Evolutionary conservation across 495 filamentous ascomycete species (phyloP), one percentile per base, ranked within the genome.

Genomic region (Neurospora sp.): DNA sequence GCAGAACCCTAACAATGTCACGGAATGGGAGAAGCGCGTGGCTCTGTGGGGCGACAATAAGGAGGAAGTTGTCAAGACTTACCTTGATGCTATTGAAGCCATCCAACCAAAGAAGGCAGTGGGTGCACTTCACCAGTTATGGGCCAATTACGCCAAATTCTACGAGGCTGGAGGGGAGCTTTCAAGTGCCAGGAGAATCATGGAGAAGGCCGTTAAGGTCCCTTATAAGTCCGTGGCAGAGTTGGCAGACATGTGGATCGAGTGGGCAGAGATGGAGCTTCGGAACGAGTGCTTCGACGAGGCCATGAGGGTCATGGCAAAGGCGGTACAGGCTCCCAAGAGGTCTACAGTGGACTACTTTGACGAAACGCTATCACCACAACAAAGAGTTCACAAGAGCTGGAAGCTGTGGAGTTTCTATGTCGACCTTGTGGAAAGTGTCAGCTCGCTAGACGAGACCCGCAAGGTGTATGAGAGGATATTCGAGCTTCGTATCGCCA

Each of bases 401-500:
- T 99, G 96, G 96, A 99, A 98, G 81, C 83, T 99, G 16, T 99
- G 96, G 96, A 96, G 93, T 85, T 99, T 98, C 87, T 99, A 99
- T 77, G 94, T 99, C 46, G 96, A 99, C 82, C 88, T 99, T 0
- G 95, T 99, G 12, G 96, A 99, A 80, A 96, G 93, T 82, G 94
- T 97, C 20, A 90, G 91, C 73, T 93, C 92, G 0, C 83, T 98
- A 4, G 95, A 98, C 11, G 95, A 98, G 82, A 98, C 96, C 12
- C 91, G 89, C 79, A 94, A 92, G 80, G 89, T 98, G 18, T 99
- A 99, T 82, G 96, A 98, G 76, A 87, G 96, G 70, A 98, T 98
- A 77, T 99, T 99, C 81, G 96, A 99, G 81, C 90, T 99, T 46
- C 92, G 96, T 48, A 98, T 99, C 79, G 96, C 96, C 37, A 98